A percentile compares a stretch with the other conserved stretches of the same genome.
These are phyloP conservation scores for Aegilops speltoides DNA, from an alignment of 176 grass and related monocot genomes.

Conservation along the genomic window DNA sequence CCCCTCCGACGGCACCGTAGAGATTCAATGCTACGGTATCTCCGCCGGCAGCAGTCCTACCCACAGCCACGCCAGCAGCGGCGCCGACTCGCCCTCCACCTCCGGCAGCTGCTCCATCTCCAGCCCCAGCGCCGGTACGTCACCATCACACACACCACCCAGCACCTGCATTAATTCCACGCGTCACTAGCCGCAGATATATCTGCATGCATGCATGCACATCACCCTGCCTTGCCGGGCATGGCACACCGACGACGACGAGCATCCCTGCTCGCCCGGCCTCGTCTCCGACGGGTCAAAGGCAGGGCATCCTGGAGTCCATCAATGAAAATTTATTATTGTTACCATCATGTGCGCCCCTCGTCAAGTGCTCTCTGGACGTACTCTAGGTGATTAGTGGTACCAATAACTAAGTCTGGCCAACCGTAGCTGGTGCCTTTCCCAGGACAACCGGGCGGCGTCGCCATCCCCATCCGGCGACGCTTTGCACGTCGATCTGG, in stretches of 20 bases:
- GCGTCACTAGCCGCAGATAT: background rate
- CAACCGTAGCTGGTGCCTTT: background rate
- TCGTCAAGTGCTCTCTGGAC: background rate
- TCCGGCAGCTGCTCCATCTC: constrained; percentile 20
- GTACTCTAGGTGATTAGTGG: background rate
- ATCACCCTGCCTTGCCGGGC: constrained; percentile 12
- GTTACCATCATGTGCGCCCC: background rate
- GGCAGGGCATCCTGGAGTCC: background rate
- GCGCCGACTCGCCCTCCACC: constrained; percentile 1
- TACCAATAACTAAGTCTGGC: background rate
- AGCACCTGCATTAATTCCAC: background rate
- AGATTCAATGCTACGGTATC: constrained; percentile 54
- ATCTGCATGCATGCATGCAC: constrained; percentile 13
- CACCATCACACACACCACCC: background rate
- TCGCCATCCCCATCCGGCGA: background rate
- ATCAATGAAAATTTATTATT: background rate
- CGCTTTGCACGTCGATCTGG: background rate
- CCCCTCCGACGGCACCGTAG: constrained; percentile 50
- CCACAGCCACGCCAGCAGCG: background rate
- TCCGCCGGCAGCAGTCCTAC: constrained; percentile 44
- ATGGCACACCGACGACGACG: constrained; percentile 24
- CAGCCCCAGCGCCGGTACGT: constrained; percentile 31
- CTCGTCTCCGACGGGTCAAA: constrained; percentile 11
- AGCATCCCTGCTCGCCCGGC: background rate
- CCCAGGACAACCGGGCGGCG: background rate